Evolutionary conservation across 2,329 filamentous ascomycete species (phyloP).

Genomic region (Leptographium lundbergii): DNA sequence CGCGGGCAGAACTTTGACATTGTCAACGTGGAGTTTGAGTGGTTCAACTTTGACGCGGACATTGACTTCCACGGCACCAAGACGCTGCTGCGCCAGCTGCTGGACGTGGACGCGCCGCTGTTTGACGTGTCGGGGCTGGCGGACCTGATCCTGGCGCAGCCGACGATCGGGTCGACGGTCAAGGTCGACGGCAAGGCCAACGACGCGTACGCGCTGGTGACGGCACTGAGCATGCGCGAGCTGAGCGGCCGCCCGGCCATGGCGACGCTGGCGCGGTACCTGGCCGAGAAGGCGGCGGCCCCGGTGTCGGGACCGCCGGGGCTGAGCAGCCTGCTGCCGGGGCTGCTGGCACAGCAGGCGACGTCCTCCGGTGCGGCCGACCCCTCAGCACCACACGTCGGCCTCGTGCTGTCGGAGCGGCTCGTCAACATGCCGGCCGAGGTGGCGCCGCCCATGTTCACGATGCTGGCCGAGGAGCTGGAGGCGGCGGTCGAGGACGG

Average conservation of each 20-base stretch:
- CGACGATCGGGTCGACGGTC: slow-evolving; percentile 81
- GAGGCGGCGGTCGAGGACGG: slow-evolving; percentile 77
- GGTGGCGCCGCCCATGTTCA: slow-evolving; percentile 86
- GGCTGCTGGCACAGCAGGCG: slow-evolving; percentile 33
- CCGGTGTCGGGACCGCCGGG: slow-evolving; percentile 39
- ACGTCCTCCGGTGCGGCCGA: slow-evolving; percentile 21
- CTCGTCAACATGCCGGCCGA: slow-evolving; percentile 96
- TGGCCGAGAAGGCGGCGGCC: slow-evolving; percentile 44
- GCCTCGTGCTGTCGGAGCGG: slow-evolving; percentile 80
- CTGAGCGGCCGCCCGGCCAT: slow-evolving; percentile 66
- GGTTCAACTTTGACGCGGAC: slow-evolving; percentile 85
- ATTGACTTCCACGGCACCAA: slow-evolving; percentile 95
- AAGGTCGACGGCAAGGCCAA: slow-evolving; percentile 93
- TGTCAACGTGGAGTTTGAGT: slow-evolving; percentile 94
- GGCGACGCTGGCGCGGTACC: slow-evolving; percentile 57
- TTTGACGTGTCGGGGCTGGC: slow-evolving; percentile 81
- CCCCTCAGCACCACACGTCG: slow-evolving; percentile 47
- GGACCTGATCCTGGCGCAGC: slow-evolving; percentile 73
- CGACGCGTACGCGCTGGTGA: slow-evolving; percentile 87
- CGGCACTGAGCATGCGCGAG: slow-evolving; percentile 68
- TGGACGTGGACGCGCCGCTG: slow-evolving; percentile 75
- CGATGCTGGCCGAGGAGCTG: slow-evolving; percentile 86
- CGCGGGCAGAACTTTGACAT: slow-evolving; percentile 65
- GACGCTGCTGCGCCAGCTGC: slow-evolving; percentile 75
- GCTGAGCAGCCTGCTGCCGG: slow-evolving; percentile 24